phyloP scores from a whole-genome alignment of 129 eudicot genomes.

The Chrysanthemum makinoi region DNA sequence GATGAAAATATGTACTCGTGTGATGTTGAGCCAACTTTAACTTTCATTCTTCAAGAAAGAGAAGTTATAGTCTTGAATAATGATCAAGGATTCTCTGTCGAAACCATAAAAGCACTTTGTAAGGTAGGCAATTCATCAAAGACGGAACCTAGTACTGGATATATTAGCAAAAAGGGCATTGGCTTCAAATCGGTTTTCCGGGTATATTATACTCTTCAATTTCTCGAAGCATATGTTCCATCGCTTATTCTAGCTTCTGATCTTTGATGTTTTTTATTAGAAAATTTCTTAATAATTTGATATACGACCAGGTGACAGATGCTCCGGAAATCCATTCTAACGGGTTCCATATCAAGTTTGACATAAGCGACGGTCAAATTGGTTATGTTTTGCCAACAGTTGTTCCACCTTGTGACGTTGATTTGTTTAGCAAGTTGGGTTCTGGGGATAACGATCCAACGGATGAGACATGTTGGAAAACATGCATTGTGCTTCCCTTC shows the following conservation, averaged over 20 bases:
- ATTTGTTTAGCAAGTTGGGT: conserved; percentile 41
- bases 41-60: conserved; percentile 66
- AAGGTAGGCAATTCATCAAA: conserved; percentile 94
- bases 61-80: conserved; percentile 75
- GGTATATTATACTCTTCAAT: too few species aligned
- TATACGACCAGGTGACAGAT: conserved; percentile 58
- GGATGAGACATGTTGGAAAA: conserved; percentile 45
- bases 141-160: conserved; percentile 73
- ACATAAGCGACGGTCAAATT: conserved; percentile 70
- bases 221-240: too few species aligned
- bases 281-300: too few species aligned
- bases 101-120: conserved; percentile 91
- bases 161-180: conserved; percentile 94
- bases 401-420: conserved; percentile 62
- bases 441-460: conserved; percentile 29
- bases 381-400: conserved; percentile 80
- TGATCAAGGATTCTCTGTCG: conserved; percentile 71
- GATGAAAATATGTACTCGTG: conserved; percentile 81
- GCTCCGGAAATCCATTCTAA: conserved; percentile 92
- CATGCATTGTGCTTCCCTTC: conserved; percentile 79
- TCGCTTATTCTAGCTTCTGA: too few species aligned
- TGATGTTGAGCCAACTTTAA: conserved; percentile 78
- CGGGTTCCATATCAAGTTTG: conserved; percentile 85
- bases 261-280: too few species aligned
- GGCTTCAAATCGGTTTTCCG: conserved; percentile 96